Evolutionary conservation across 805 yeast species (phyloP).

Genomic region (Wickerhamiella sergipiensis): DNA sequence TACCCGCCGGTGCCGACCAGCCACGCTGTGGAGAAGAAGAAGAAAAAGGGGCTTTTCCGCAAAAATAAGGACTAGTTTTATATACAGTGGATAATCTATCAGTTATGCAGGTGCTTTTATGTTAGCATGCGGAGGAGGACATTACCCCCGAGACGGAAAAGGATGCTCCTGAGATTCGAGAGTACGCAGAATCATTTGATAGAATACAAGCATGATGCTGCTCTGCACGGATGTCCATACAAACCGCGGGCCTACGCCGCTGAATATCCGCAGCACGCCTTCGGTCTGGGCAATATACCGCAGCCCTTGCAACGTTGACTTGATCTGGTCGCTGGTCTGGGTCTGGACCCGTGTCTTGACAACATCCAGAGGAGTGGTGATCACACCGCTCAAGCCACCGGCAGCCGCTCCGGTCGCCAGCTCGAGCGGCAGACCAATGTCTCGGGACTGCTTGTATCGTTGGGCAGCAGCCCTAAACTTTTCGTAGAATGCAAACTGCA

Average conservation of each 20-base stretch:
- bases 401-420: constrained; percentile 87
- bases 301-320: constrained; percentile 40
- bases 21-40: constrained; percentile 38
- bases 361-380: constrained; percentile 88
- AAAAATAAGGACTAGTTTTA: constrained; percentile 37
- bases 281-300: constrained; percentile 49
- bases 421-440: constrained; percentile 37
- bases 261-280: constrained; percentile 67
- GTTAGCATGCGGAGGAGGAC: not conserved
- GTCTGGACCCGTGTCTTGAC: constrained; percentile 90
- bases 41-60: constrained; percentile 73
- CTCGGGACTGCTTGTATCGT: constrained; percentile 17
- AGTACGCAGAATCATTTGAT: constrained; percentile 59
- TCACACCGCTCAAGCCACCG: constrained; percentile 79
- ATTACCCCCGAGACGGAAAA: too few relatives aligned
- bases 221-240: constrained; percentile 96
- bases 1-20: constrained; percentile 33
- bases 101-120: too few relatives aligned
- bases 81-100: not conserved
- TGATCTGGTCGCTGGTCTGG: constrained; percentile 33
- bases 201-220: constrained; percentile 79
- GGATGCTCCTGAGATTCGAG: too few relatives aligned
- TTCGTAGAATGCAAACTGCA: constrained; percentile 93
- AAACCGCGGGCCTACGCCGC: constrained; percentile 93
- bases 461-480: constrained; percentile 31